Evolutionary conservation across 208 protist species (phyloP).

Genomic region (Strigomonas culicis): DNA sequence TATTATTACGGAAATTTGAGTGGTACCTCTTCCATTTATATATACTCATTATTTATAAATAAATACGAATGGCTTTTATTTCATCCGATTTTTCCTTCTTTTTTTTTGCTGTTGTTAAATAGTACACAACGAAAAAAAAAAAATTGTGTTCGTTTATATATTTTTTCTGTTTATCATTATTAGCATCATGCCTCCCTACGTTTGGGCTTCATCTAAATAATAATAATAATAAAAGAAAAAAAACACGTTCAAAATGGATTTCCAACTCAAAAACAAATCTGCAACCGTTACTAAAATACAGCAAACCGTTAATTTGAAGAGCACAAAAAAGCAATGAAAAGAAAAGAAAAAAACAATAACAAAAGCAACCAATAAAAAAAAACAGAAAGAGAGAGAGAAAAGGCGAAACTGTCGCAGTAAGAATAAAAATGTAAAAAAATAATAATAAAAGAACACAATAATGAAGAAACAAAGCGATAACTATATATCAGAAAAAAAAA

Average conservation of each 20-base stretch:
- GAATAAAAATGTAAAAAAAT: neutral
- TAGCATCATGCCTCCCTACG: neutral
- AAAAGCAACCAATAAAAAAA: conserved; percentile 2
- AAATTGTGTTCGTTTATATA: neutral
- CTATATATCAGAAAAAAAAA: neutral
- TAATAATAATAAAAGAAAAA: neutral
- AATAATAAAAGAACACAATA: neutral
- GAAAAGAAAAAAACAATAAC: neutral
- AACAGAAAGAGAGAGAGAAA: conserved; percentile 9
- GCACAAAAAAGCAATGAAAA: conserved; percentile 4
- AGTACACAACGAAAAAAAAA: no score
- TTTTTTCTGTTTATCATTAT: neutral
- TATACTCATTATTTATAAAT: neutral
- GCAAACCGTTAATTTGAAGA: neutral
- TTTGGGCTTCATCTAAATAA: neutral
- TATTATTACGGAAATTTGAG: no score
- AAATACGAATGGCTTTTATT: neutral
- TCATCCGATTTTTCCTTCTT: neutral
- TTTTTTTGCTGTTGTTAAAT: no score
- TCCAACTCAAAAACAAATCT: neutral
- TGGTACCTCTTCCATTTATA: neutral
- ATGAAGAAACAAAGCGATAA: neutral
- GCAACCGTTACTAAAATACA: neutral
- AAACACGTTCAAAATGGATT: neutral
- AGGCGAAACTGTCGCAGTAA: neutral